A percentile compares a stretch with the other conserved stretches of the same genome.
Conservation (phyloP, 805 yeast species). For the Candida bentonensis region DNA sequence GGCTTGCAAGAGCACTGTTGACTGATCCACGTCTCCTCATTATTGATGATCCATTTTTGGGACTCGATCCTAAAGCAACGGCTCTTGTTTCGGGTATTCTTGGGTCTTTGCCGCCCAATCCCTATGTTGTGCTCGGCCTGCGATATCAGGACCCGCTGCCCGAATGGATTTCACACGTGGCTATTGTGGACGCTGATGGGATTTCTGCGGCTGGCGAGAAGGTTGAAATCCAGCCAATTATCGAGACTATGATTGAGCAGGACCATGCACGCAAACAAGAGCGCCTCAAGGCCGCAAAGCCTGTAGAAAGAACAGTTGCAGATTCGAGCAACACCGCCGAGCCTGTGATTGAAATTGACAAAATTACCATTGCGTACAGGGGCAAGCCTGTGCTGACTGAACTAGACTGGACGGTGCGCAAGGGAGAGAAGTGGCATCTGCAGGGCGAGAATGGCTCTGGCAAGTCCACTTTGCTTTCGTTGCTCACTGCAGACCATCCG, state of each 20-base stretch:
- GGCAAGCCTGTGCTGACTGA: constrained; percentile 45
- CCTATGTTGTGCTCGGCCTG: constrained; percentile 58
- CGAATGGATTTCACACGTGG: constrained; percentile 63
- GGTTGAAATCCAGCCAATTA: constrained; percentile 13
- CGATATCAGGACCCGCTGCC: constrained; percentile 68
- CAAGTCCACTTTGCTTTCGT: constrained; percentile 71
- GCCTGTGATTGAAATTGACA: constrained; percentile 37
- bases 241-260: constrained; percentile 12
- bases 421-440: constrained; percentile 79
- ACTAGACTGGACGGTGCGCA: constrained; percentile 49
- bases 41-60: constrained; percentile 86
- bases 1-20: constrained; percentile 64
- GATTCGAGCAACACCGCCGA: constrained; percentile 6
- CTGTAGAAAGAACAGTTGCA: constrained; percentile 4
- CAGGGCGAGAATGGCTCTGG: constrained; percentile 89
- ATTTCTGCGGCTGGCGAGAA: constrained; percentile 35
- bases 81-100: constrained; percentile 43
- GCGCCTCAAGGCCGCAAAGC: constrained; percentile 1
- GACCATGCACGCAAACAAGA: constrained; percentile 10
- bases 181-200: constrained; percentile 44
- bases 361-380: constrained; percentile 52
- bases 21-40: constrained; percentile 50
- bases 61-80: constrained; percentile 69
- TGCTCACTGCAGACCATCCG: constrained; percentile 90
- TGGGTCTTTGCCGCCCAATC: constrained; percentile 28